Base-by-base conservation (phyloP, 2,329 filamentous ascomycete species). In the Mollisiaceae sp. region DNA sequence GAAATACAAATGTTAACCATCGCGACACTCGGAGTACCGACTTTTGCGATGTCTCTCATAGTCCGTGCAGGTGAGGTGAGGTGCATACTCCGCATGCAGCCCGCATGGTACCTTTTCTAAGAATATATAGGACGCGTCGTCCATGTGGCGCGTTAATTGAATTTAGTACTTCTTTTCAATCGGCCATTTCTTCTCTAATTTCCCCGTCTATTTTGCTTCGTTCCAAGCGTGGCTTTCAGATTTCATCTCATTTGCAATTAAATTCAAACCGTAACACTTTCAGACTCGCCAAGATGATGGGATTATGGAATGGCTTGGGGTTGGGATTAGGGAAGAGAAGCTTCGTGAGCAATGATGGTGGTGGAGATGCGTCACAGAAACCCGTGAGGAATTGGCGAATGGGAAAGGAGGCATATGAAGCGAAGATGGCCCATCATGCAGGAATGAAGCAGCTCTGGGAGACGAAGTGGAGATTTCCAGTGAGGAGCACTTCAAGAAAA, bases 381-480 rank as follows among this genome's bases (percentile, higher is more conserved):
- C 39, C 47, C 20, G 60, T 35, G 4, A 63, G 57, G 45, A n/a
- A 41, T 4, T 67, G 65, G 62, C 55, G 62, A 24, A 62, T 67
- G 43, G 65, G 65, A 8, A 41, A 47, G 12, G 61, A 67, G 20
- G 65, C 59, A 22, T 67, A 64, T 38, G 65, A 67, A 45, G 56
- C 43, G 32, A 60, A 52, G 20, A 71, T 71, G 64, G 63, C 67
- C 14, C 72, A 73, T 65, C 72, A 74, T 15, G 59, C 70, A 15
- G 71, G 71, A 2, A 87, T 89, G 70, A 80, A 84, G 73, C 83
- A 83, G 11, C 78, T 91, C 35, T 93, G 91, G 90, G 88, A 91
- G 78, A 91, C 87, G 8, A 92, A 91, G 77, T 93, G 90, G 90
- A 88, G 88, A 77, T 80, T 84, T 70, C 88, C 88, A 5, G 87